These are phyloP conservation scores for Rutstroemia sp. DNA, from an alignment of 2,329 filamentous ascomycete genomes.

Conservation along the genomic window DNA sequence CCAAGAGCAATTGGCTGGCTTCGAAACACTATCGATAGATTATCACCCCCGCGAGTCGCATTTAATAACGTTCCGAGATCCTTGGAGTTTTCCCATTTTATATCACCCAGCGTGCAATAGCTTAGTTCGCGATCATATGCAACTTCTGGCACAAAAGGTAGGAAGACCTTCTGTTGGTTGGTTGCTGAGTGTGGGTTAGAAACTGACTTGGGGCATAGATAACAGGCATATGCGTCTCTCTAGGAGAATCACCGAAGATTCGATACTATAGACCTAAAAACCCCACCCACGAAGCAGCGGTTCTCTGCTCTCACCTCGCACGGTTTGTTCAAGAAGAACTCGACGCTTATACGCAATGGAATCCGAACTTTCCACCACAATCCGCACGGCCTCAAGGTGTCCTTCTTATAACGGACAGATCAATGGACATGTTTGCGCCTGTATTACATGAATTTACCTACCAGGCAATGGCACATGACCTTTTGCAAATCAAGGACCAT, in stretches of 20 bases:
- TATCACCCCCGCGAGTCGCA: slow-evolving; percentile 89
- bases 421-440: slow-evolving; percentile 86
- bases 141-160: slow-evolving; percentile 82
- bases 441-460: slow-evolving; percentile 96
- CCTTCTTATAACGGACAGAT: slow-evolving; percentile 80
- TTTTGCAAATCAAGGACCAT: slow-evolving; percentile 79
- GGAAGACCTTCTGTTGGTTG: slow-evolving; percentile 3
- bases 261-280: slow-evolving; percentile 77
- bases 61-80: slow-evolving; percentile 84
- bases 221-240: slow-evolving; percentile 76
- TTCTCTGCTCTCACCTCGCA: slow-evolving; percentile 81
- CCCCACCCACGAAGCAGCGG: slow-evolving; percentile 76
- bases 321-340: slow-evolving; percentile 87
- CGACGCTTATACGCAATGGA: slow-evolving; percentile 79
- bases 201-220: slow-evolving; percentile 46
- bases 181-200: neutral
- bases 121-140: slow-evolving; percentile 75
- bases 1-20: slow-evolving; percentile 68
- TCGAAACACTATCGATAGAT: slow-evolving; percentile 77
- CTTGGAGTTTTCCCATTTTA: slow-evolving; percentile 89
- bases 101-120: slow-evolving; percentile 88
- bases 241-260: slow-evolving; percentile 92
- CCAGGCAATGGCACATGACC: slow-evolving; percentile 94
- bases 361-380: slow-evolving; percentile 77
- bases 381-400: slow-evolving; percentile 71